These are phyloP conservation scores for Talaromyces rugulosus DNA, from an alignment of 2,329 filamentous ascomycete genomes.

Conservation along the genomic window DNA sequence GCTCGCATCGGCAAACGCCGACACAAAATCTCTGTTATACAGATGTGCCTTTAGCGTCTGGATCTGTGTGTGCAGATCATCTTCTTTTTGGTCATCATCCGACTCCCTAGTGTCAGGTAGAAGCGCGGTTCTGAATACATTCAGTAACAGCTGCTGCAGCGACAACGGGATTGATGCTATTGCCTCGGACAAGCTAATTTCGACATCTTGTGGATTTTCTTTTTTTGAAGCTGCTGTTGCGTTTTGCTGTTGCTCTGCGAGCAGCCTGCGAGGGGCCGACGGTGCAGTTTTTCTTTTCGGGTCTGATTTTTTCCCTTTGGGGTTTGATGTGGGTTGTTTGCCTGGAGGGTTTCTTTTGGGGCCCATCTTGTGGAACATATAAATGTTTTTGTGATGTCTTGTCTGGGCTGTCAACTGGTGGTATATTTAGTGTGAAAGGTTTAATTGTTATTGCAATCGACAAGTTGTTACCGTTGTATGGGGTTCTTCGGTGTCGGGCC, in stretches of 20 bases:
- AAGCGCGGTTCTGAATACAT: slow-evolving; percentile 69
- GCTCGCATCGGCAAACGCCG: slow-evolving; percentile 61
- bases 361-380: not conserved
- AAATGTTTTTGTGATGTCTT: not conserved
- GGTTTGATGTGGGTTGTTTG: not conserved
- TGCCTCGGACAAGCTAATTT: slow-evolving; percentile 23
- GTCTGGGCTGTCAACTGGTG: not conserved
- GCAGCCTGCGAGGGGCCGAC: not conserved
- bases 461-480: not conserved
- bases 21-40: slow-evolving; percentile 77
- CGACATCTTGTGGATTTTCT: not conserved
- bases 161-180: slow-evolving; percentile 39
- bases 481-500: not conserved
- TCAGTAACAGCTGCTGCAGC: slow-evolving; percentile 66
- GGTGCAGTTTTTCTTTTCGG: not conserved
- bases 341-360: not conserved
- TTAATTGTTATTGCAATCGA: not conserved
- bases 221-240: not conserved
- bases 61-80: slow-evolving; percentile 51
- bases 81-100: slow-evolving; percentile 4
- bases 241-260: not conserved
- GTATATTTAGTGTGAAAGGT: not conserved
- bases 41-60: slow-evolving; percentile 83
- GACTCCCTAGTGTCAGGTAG: slow-evolving; percentile 20
- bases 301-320: not conserved